Percentiles rank a stretch among this genome's conserved stretches.
Evolutionary conservation across 2,329 filamentous ascomycete genomes (phyloP).

Genomic region (Ophiostoma quercus): DNA sequence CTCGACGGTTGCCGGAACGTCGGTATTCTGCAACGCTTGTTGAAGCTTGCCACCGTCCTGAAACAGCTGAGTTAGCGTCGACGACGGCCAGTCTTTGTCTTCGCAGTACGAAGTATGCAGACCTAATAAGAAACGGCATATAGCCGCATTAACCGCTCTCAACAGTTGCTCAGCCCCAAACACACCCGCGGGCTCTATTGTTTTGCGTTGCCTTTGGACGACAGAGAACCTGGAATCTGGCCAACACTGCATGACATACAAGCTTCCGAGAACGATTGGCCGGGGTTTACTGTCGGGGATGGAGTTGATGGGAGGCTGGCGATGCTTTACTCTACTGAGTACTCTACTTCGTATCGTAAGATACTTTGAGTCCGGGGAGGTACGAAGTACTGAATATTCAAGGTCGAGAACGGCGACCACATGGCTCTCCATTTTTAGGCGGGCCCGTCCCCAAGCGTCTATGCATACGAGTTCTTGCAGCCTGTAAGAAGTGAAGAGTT

Average conservation of each 20-base stretch:
- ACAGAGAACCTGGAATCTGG: background rate
- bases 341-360: too few species aligned
- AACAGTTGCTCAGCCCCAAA: constrained; percentile 5
- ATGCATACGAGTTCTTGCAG: background rate
- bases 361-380: background rate
- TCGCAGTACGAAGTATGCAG: too few species aligned
- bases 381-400: too few species aligned
- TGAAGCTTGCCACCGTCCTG: background rate
- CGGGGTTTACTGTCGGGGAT: background rate
- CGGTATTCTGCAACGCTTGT: background rate
- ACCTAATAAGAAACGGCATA: background rate
- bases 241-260: background rate
- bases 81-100: too few species aligned
- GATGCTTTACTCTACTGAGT: too few species aligned
- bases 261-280: background rate
- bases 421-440: background rate
- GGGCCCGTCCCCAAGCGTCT: background rate
- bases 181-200: background rate
- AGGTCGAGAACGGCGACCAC: background rate
- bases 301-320: background rate
- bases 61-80: background rate
- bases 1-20: background rate
- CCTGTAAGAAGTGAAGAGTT: background rate
- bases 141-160: background rate
- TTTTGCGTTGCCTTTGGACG: background rate